Conservation (phyloP, 495 filamentous ascomycete species). For the Aspergillus bridgeri region DNA sequence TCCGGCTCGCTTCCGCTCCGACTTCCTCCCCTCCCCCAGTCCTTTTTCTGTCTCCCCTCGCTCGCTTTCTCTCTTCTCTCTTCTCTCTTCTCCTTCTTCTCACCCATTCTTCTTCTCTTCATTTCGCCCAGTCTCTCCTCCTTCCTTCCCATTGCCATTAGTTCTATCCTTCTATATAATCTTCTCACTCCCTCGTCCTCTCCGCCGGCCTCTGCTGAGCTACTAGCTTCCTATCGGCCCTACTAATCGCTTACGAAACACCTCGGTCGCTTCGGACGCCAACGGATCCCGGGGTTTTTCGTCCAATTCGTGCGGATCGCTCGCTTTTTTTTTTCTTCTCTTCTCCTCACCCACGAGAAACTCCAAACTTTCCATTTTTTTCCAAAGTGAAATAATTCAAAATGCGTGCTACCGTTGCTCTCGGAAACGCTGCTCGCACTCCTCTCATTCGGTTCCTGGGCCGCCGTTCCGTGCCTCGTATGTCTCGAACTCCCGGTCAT, state of each 20-base stretch:
- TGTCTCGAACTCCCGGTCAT: conserved; percentile 24
- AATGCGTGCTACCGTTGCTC: conserved; percentile 65
- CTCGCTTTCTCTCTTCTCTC: conserved; percentile 16
- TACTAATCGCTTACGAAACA: conserved; percentile 11
- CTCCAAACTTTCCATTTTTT: conserved; percentile 8
- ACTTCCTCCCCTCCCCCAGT: conserved; percentile 20
- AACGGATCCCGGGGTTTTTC: conserved; percentile 31
- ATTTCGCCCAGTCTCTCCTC: conserved; percentile 13
- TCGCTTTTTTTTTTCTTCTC: background rate
- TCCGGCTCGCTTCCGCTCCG: conserved; percentile 19
- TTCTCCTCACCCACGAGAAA: background rate
- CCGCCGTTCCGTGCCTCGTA: conserved; percentile 79
- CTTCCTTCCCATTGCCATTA: background rate
- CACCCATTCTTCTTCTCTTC: conserved; percentile 6
- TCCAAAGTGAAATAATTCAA: too few relatives aligned
- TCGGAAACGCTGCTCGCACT: conserved; percentile 67
- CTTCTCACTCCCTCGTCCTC: too few relatives aligned
- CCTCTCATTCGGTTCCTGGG: conserved; percentile 91
- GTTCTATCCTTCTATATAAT: background rate
- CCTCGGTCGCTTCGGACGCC: conserved; percentile 32
- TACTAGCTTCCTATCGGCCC: background rate
- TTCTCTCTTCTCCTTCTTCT: conserved; percentile 14
- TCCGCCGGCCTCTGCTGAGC: background rate
- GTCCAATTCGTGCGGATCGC: conserved; percentile 5
- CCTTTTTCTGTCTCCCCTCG: conserved; percentile 9